phyloP scores from a whole-genome alignment of 1,139 yeast species.

The Sugiyamaella novakii region DNA sequence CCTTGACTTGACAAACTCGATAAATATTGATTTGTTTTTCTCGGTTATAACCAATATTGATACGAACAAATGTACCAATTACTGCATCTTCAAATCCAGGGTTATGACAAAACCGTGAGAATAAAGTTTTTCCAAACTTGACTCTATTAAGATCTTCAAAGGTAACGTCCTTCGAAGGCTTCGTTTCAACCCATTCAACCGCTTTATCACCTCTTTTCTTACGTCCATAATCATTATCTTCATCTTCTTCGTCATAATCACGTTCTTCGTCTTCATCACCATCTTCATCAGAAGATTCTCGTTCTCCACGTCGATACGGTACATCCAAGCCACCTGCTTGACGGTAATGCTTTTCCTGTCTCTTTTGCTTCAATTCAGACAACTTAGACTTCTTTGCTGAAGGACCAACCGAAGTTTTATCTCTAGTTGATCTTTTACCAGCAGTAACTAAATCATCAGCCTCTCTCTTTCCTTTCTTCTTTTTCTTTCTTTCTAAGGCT shows the following conservation, averaged over 20 bases:
- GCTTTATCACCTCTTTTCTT: conserved; percentile 35
- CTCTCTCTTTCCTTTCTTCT: conserved; percentile 37
- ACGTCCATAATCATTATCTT: conserved; percentile 27
- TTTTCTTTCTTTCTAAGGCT: conserved; percentile 32
- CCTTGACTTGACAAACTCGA: conserved; percentile 80
- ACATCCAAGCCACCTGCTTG: conserved; percentile 31
- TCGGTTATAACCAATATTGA: conserved; percentile 73
- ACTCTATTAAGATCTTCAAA: conserved; percentile 67
- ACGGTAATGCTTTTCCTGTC: conserved; percentile 59
- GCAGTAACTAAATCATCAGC: conserved; percentile 2
- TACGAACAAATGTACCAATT: conserved; percentile 75
- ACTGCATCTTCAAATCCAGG: conserved; percentile 74
- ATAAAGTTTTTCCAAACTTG: conserved; percentile 73
- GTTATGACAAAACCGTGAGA: conserved; percentile 76
- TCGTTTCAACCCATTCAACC: conserved; percentile 56
- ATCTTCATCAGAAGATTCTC: conserved; percentile 40
- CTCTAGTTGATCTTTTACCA: conserved; percentile 30
- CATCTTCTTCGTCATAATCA: conserved; percentile 39
- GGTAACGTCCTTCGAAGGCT: conserved; percentile 44
- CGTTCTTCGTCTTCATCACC: conserved; percentile 34
- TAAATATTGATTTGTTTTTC: conserved; percentile 68
- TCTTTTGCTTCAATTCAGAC: conserved; percentile 80
- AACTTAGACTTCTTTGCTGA: conserved; percentile 60
- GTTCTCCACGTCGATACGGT: conserved; percentile 29
- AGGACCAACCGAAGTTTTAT: conserved; percentile 36